These are phyloP conservation scores for Tuber calosporum DNA, from an alignment of 495 filamentous ascomycete genomes.

Conservation along the genomic window DNA sequence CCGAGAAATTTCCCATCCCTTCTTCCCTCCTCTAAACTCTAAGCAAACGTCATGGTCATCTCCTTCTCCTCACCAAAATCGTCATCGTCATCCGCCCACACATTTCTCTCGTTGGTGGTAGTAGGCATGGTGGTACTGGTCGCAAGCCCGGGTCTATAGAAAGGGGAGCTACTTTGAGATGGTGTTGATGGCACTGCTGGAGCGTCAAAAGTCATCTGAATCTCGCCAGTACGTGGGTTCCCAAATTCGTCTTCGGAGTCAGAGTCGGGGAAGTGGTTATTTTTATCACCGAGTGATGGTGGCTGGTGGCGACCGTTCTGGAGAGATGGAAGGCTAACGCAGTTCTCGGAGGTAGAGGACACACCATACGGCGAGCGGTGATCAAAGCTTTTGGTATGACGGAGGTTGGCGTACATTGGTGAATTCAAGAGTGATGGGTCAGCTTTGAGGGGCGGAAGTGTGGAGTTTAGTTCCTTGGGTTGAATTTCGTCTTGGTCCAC, in stretches of 20 bases:
- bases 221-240: slow-evolving; percentile 44
- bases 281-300: not conserved
- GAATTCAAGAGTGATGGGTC: slow-evolving; percentile 47
- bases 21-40: slow-evolving; percentile 10
- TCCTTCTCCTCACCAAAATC: slow-evolving; percentile 66
- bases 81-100: slow-evolving; percentile 75
- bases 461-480: slow-evolving; percentile 76
- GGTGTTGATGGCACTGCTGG: slow-evolving; percentile 38
- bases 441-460: slow-evolving; percentile 75
- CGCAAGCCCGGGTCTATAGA: slow-evolving; percentile 9
- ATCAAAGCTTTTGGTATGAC: slow-evolving; percentile 50
- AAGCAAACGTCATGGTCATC: slow-evolving; percentile 71
- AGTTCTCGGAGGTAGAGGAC: not conserved
- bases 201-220: slow-evolving; percentile 70
- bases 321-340: not conserved
- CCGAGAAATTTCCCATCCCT: not conserved
- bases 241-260: slow-evolving; percentile 45
- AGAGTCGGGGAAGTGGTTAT: slow-evolving; percentile 3
- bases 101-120: slow-evolving; percentile 53
- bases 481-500: slow-evolving; percentile 50
- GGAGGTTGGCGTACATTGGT: slow-evolving; percentile 44
- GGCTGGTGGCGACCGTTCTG: slow-evolving; percentile 2
- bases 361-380: slow-evolving; percentile 14
- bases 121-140: slow-evolving; percentile 16
- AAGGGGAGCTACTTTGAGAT: slow-evolving; percentile 29